phyloP scores from a whole-genome alignment of 2,329 filamentous ascomycete species.

The Trichoderma atrobrunneum region DNA sequence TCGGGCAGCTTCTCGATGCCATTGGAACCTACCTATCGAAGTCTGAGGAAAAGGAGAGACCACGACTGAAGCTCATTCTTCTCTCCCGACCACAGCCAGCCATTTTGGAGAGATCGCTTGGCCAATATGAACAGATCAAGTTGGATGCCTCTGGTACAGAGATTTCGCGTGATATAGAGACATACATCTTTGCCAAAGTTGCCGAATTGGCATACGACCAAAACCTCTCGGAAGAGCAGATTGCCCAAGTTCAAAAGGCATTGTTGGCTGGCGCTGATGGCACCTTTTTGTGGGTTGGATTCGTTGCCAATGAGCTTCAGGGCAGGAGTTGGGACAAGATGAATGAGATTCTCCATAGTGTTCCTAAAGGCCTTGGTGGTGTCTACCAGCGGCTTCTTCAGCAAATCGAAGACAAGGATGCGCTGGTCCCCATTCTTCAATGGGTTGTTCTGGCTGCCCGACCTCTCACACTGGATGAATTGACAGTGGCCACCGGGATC shows the following conservation, averaged over 20 bases:
- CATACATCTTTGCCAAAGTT: not conserved
- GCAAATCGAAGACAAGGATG: not conserved
- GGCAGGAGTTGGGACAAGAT: constrained; percentile 7
- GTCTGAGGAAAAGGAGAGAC: not conserved
- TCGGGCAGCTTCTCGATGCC: constrained; percentile 1
- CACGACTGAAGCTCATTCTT: constrained; percentile 1
- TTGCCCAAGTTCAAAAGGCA: not conserved
- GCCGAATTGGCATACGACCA: constrained; percentile 1
- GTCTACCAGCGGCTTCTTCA: constrained; percentile 6
- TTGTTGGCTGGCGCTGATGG: constrained; percentile 6
- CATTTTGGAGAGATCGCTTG: not conserved
- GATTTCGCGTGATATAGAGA: not conserved
- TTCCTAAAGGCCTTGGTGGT: not conserved
- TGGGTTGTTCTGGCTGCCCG: constrained; percentile 9
- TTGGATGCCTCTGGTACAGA: not conserved
- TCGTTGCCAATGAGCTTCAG: constrained; percentile 12
- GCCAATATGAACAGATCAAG: not conserved
- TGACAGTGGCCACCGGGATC: constrained; percentile 1
- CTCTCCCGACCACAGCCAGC: constrained; percentile 1
- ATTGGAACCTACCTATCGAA: not conserved
- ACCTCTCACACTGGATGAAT: not conserved
- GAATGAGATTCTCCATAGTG: constrained; percentile 1
- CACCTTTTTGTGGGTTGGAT: constrained; percentile 10
- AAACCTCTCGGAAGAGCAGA: not conserved
- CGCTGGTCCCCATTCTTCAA: constrained; percentile 4